These are phyloP conservation scores for Hypsizygus marmoreus DNA, from an alignment of 768 basidiomycete genomes.

Conservation along the genomic window DNA sequence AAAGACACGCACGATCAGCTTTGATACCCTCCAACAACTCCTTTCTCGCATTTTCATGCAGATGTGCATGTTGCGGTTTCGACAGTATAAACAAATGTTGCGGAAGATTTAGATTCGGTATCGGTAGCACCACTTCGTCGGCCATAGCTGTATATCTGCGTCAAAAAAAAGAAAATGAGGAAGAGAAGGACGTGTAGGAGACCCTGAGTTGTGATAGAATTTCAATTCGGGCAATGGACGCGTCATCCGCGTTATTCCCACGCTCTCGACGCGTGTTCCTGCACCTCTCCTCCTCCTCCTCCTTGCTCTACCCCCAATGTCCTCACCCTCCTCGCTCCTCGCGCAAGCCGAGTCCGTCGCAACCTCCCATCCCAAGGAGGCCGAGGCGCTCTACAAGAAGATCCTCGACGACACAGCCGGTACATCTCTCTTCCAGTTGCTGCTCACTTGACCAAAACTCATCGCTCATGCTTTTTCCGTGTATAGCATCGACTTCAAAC, in stretches of 20 bases:
- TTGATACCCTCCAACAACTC: conserved; percentile 74
- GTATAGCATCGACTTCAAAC: conserved; percentile 28
- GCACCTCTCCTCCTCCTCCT: conserved; percentile 5
- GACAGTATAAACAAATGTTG: conserved; percentile 79
- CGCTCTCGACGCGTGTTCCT: conserved; percentile 35
- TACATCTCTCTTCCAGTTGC: conserved; percentile 18
- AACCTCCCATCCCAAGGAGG: conserved; percentile 53
- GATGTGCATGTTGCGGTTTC: conserved; percentile 55
- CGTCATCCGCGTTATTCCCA: conserved; percentile 37
- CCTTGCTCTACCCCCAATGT: conserved; percentile 19
- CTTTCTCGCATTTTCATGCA: conserved; percentile 68
- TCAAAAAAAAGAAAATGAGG: conserved; percentile 9
- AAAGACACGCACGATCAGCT: conserved; percentile 64
- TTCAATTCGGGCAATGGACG: conserved; percentile 30
- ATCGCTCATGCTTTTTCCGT: too few relatives aligned
- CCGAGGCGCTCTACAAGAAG: conserved; percentile 75
- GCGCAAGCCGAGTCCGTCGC: conserved; percentile 55
- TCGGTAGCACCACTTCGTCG: conserved; percentile 81
- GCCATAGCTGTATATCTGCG: conserved; percentile 53
- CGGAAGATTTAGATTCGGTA: conserved; percentile 82
- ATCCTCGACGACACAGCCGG: conserved; percentile 51
- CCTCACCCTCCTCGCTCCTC: conserved; percentile 46
- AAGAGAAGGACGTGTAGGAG: too few relatives aligned
- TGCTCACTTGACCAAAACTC: background rate
- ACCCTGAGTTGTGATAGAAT: too few relatives aligned